Evolutionary conservation across 768 basidiomycete genomes (phyloP), one percentile per base, ranked within the genome.

Genomic region (Austroboletus festivus): DNA sequence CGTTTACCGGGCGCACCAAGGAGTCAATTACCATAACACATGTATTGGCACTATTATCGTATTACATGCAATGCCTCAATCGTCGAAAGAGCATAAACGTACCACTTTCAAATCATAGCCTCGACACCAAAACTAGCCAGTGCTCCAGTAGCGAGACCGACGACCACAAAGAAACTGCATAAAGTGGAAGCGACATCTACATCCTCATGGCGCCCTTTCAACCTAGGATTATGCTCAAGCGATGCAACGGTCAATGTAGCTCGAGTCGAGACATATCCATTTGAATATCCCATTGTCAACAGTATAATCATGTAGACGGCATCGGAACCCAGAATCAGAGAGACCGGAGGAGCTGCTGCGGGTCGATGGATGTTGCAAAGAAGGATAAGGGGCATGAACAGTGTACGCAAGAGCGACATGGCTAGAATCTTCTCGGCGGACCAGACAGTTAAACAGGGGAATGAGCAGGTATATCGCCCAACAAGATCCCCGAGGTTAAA

Each of bases 381-480:
- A n/a, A 95, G 75, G 67, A 95, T 86, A 35, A 93, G 59, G 24
- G 91, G 91, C 41, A 96, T 80, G 70, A 95, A 94, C 28, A 92
- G 59, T 2, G 84, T 86, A 46, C 93, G 82, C 4, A 80, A 65
- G 35, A 87, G 62, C 15, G 91, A 85, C 21, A 90, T 68, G 6
- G 63, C 59, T 15, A 91, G 63, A 33, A 94, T 76, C 28, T 76
- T 76, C 20, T 71, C 75, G 5, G 80, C 77, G 4, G 82, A 83
- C 82, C 89, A 92, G 44, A 92, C 70, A 26, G 83, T 65, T 19
- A 93, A 65, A 8, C 64, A 61, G 6, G 85, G 84, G 57, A 83
- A 74, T 5, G 85, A 78, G 64, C 86, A 89, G 52, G 79, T 56
- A 55, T 79, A 82, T 48, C 87, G 81, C 18, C 88, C 89, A 3